Percentiles rank a stretch among this genome's conserved stretches.
These are phyloP conservation scores for Lichtheimia corymbifera DNA, from an alignment of 371 early-diverging fungal species.

Conservation along the genomic window DNA sequence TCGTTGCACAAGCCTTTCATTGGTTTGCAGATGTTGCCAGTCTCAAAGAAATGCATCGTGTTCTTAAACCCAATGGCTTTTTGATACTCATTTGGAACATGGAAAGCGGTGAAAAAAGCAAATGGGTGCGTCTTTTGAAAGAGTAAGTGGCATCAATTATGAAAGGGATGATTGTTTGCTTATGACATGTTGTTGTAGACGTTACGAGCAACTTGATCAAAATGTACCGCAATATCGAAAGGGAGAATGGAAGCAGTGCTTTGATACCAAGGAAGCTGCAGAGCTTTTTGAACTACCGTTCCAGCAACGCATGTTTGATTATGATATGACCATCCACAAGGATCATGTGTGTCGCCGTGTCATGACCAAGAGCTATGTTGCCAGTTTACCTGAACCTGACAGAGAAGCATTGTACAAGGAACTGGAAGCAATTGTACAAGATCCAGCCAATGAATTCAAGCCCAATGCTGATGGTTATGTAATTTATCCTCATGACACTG, in stretches of 20 bases:
- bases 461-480: slow-evolving; percentile 15
- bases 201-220: slow-evolving; percentile 34
- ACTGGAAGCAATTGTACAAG: slow-evolving; percentile 25
- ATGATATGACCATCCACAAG: slow-evolving; percentile 18
- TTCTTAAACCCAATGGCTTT: slow-evolving; percentile 45
- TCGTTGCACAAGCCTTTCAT: slow-evolving; percentile 60
- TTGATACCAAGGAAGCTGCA: slow-evolving; percentile 27
- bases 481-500: slow-evolving; percentile 37
- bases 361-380: slow-evolving; percentile 46
- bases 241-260: slow-evolving; percentile 38
- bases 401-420: slow-evolving; percentile 20
- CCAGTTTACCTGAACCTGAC: slow-evolving; percentile 26
- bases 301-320: slow-evolving; percentile 19
- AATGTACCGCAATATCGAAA: slow-evolving; percentile 41
- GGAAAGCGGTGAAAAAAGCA: slow-evolving; percentile 36
- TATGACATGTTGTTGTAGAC: slow-evolving; percentile 2
- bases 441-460: slow-evolving; percentile 20
- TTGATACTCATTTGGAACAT: slow-evolving; percentile 54
- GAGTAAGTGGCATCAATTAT: slow-evolving; percentile 17
- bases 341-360: slow-evolving; percentile 36
- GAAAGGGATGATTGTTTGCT: background rate
- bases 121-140: slow-evolving; percentile 41
- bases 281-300: slow-evolving; percentile 26
- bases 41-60: slow-evolving; percentile 49
- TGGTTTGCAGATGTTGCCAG: slow-evolving; percentile 55